Percentiles rank a stretch among this genome's conserved stretches.
Evolutionary conservation across 768 basidiomycete species (phyloP).

Genomic region (Gyrodon lividus): DNA sequence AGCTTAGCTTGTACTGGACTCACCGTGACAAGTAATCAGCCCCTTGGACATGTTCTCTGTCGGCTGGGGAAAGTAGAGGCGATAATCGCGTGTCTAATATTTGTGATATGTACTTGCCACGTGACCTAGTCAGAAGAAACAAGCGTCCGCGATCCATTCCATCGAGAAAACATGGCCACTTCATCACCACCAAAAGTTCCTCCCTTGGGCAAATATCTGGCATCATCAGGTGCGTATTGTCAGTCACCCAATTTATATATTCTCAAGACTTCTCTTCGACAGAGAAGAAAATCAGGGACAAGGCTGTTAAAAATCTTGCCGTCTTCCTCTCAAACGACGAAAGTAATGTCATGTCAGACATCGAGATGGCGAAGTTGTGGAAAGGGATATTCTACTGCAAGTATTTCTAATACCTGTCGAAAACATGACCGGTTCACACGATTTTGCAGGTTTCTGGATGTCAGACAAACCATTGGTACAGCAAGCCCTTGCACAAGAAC

Average conservation of each 20-base stretch:
- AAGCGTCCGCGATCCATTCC: slow-evolving; percentile 20
- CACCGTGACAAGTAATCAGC: slow-evolving; percentile 91
- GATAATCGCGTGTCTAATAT: not conserved
- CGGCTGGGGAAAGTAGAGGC: not conserved
- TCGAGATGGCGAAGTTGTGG: slow-evolving; percentile 92
- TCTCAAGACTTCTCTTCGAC: not conserved
- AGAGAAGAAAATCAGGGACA: slow-evolving; percentile 94
- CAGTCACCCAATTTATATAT: not conserved
- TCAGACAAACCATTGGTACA: slow-evolving; percentile 97
- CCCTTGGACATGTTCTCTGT: slow-evolving; percentile 50
- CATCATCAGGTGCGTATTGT: slow-evolving; percentile 72
- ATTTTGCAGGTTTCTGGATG: slow-evolving; percentile 90
- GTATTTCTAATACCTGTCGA: slow-evolving; percentile 19
- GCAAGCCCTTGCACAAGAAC: slow-evolving; percentile 82
- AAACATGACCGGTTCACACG: slow-evolving; percentile 3
- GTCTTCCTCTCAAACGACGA: slow-evolving; percentile 72
- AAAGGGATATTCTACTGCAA: slow-evolving; percentile 97
- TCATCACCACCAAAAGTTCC: slow-evolving; percentile 39
- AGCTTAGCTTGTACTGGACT: slow-evolving; percentile 11
- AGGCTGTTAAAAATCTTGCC: slow-evolving; percentile 78
- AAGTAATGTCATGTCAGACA: slow-evolving; percentile 57
- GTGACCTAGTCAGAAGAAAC: slow-evolving; percentile 3
- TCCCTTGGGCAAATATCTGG: slow-evolving; percentile 88
- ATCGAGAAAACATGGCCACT: slow-evolving; percentile 32
- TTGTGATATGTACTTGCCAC: slow-evolving; percentile 1